phyloP scores from a whole-genome alignment of 345 rosid genomes.

The Excoecaria cochinchinensis region DNA sequence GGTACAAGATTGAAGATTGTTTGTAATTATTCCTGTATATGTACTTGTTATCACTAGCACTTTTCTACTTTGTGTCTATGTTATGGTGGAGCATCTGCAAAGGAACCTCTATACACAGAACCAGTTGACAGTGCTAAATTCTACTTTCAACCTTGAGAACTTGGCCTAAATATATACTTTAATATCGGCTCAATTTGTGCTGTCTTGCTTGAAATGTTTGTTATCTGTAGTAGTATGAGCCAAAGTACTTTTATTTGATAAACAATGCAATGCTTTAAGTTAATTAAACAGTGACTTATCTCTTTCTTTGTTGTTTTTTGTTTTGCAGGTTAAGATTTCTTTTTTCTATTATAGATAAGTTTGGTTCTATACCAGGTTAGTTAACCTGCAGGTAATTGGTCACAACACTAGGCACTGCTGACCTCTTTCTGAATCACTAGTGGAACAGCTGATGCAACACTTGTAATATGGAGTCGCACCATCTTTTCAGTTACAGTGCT shows the following conservation, averaged over 20 bases:
- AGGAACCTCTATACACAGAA: too few species aligned
- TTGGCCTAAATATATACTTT: too few species aligned
- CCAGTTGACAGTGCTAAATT: too few species aligned
- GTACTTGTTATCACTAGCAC: not conserved
- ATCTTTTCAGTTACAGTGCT: slow-evolving; percentile 33
- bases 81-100: too few species aligned
- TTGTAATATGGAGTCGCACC: slow-evolving; percentile 49
- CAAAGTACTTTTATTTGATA: not conserved
- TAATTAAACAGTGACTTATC: not conserved
- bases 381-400: slow-evolving; percentile 5
- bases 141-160: too few species aligned
- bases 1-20: not conserved
- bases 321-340: slow-evolving; percentile 26
- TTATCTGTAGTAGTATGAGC: not conserved
- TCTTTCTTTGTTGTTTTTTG: slow-evolving; percentile 8
- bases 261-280: not conserved
- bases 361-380: not conserved
- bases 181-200: too few species aligned
- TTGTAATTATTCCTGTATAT: not conserved
- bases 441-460: slow-evolving; percentile 30
- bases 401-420: not conserved
- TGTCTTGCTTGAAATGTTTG: not conserved
- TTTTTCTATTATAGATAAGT: slow-evolving; percentile 15
- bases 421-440: not conserved
- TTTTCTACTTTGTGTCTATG: too few species aligned